Evolutionary conservation across 225 moss, liverwort and hornwort genomes (phyloP).

Genomic region (Takakia lepidozioides): DNA sequence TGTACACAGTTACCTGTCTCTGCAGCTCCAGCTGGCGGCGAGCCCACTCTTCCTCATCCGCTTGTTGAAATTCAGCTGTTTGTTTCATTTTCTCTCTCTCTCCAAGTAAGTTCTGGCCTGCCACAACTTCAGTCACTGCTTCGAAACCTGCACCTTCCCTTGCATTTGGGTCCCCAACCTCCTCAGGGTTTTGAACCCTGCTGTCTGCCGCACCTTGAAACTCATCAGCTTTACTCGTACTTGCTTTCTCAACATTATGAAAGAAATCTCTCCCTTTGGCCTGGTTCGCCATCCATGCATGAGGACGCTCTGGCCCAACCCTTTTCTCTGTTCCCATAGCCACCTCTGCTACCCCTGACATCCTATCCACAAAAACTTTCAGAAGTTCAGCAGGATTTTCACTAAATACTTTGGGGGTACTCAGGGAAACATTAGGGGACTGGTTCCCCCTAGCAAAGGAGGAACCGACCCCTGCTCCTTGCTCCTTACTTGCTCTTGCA

Average conservation of each 20-base stretch:
- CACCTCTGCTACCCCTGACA: conserved; percentile 10
- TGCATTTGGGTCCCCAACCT: conserved; percentile 8
- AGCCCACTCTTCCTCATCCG: conserved; percentile 85
- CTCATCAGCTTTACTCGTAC: conserved; percentile 35
- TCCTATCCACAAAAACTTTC: conserved; percentile 8
- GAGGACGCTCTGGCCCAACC: conserved; percentile 11
- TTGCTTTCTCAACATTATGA: conserved; percentile 28
- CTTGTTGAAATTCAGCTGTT: conserved; percentile 55
- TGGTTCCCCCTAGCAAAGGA: conserved; percentile 7
- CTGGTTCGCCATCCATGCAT: conserved; percentile 7
- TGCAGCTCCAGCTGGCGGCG: conserved; percentile 71
- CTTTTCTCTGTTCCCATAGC: conserved; percentile 9
- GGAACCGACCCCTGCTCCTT: conserved; percentile 13
- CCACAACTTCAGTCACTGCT: conserved; percentile 9
- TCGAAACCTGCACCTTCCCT: conserved; percentile 14
- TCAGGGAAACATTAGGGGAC: conserved; percentile 9
- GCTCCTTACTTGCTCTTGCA: conserved; percentile 17
- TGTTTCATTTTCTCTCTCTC: conserved; percentile 69
- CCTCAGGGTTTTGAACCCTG: conserved; percentile 6
- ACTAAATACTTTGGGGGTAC: conserved; percentile 4
- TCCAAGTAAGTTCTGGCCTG: conserved; percentile 25
- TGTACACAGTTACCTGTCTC: conserved; percentile 48
- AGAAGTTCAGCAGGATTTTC: conserved; percentile 7
- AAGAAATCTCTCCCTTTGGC: conserved; percentile 9
- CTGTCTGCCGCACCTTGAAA: neutral